Evolutionary conservation across 257 asterid genomes (phyloP).

Genomic region (Gardenia jasminoides): DNA sequence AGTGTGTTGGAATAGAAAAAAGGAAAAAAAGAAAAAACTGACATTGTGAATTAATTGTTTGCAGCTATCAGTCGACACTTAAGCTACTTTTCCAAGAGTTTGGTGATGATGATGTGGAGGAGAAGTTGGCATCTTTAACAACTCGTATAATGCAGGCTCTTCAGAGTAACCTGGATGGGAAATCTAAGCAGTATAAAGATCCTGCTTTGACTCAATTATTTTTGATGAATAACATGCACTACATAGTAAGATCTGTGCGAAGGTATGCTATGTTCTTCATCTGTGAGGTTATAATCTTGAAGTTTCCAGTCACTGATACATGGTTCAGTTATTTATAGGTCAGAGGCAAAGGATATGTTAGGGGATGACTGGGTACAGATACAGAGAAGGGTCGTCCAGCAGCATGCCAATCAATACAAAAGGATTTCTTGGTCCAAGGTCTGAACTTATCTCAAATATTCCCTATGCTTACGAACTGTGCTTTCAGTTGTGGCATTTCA

Average conservation of each 20-base stretch:
- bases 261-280: conserved; percentile 41
- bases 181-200: conserved; percentile 93
- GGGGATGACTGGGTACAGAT: conserved; percentile 99
- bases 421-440: conserved; percentile 98
- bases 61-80: conserved; percentile 86
- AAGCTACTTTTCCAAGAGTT: conserved; percentile 74
- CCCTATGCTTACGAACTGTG: not conserved
- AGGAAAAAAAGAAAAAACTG: not conserved
- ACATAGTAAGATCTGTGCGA: conserved; percentile 91
- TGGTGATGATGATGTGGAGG: conserved; percentile 47
- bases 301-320: not conserved
- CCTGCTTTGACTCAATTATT: conserved; percentile 89
- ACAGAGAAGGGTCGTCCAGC: conserved; percentile 93
- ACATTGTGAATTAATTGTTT: not conserved
- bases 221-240: conserved; percentile 91
- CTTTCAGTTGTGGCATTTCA: not conserved
- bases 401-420: conserved; percentile 96
- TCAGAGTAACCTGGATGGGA: conserved; percentile 82
- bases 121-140: conserved; percentile 66
- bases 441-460: not conserved
- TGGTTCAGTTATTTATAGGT: conserved; percentile 43
- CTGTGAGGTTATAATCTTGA: not conserved
- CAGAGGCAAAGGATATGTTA: conserved; percentile 92
- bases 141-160: conserved; percentile 88
- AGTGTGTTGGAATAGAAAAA: not conserved